Evolutionary conservation across 192 early-diverging fungal genomes (phyloP), one percentile per base, ranked within the genome.

Genomic region (Chytriomyces hyalinus): DNA sequence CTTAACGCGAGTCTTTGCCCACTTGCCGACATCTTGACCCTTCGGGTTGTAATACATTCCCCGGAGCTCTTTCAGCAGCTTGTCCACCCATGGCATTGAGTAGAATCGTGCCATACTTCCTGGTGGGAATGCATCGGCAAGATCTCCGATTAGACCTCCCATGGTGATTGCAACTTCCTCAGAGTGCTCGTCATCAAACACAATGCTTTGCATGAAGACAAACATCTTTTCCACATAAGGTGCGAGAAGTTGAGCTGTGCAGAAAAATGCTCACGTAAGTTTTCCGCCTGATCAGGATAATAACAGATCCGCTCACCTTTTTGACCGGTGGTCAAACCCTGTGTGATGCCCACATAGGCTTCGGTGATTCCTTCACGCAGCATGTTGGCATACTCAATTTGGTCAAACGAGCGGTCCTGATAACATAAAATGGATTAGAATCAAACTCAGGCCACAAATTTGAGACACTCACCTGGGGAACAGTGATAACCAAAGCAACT

Each of bases 261-360:
- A 78, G 73, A 81, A 70, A 49, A 10, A 45, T 45, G 68, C 69
- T 50, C 44, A 68, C 82, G 80, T 79, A 48, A 10, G 44, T 67
- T 7, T 24, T 48, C 80, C 50, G 22, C 45, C 49, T 43, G 20
- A 70, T 13, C 57, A 73, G 22, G 57, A 5, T 43, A 36, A 69
- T 22, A 47, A 2, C 66, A 20, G 78, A 36, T 22, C 15, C 6
- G 81, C 77, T 59, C 36, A 91, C 92, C 86, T 76, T 93, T 91
- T 60, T 90, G 87, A 20, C 89, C 92, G 3, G 87, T 80, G 78
- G 94, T 94, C 83, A 98, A 82, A 5, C 96, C 98, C 77, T 98
- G 96, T 0, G 92, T 88, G 67, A 99, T 98, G 49, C 98, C 98
- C 24, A 98, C 93, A 84, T 95, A 97, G 8, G 96, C 96, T 81